Conservation (phyloP, 176 grass and related monocot genomes). For the Lolium multiflorum region DNA sequence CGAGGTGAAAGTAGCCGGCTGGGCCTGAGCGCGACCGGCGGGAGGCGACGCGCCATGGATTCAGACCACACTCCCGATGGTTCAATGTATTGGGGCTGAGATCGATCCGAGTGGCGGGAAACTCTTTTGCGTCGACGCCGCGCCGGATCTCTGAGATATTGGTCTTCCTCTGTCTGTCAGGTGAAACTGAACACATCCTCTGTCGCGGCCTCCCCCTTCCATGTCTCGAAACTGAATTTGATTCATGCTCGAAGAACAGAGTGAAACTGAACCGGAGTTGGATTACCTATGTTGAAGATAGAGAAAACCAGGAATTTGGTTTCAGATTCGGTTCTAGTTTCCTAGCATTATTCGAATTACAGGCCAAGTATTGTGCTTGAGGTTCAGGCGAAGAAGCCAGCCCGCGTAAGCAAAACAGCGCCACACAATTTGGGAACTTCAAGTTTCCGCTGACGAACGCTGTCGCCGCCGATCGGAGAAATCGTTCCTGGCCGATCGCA, state of each 20-base stretch:
- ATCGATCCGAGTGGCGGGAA: conserved; percentile 44
- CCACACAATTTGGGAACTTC: background rate
- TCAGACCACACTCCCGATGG: conserved; percentile 1
- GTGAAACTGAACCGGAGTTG: background rate
- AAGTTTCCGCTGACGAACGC: background rate
- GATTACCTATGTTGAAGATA: too few relatives aligned
- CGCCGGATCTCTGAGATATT: background rate
- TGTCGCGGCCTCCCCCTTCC: background rate
- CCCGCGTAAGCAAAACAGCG: background rate
- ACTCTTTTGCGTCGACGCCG: conserved; percentile 42
- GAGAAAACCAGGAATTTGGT: too few relatives aligned
- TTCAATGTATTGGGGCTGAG: conserved; percentile 24
- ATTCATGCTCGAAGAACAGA: background rate
- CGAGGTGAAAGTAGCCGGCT: conserved; percentile 29
- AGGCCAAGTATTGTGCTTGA: background rate
- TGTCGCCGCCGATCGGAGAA: conserved; percentile 1
- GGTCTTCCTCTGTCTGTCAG: conserved; percentile 9
- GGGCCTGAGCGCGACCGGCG: conserved; percentile 40
- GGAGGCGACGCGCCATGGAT: conserved; percentile 32
- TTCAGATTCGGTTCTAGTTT: background rate
- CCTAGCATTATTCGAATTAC: background rate
- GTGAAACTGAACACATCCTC: background rate
- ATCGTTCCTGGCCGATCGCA: background rate
- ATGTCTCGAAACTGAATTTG: background rate
- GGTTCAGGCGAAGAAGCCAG: background rate